A percentile compares a stretch with the other conserved stretches of the same genome.
These are phyloP conservation scores for Pythium brassicae DNA, from an alignment of 352 stramenopile species.

Conservation along the genomic window DNA sequence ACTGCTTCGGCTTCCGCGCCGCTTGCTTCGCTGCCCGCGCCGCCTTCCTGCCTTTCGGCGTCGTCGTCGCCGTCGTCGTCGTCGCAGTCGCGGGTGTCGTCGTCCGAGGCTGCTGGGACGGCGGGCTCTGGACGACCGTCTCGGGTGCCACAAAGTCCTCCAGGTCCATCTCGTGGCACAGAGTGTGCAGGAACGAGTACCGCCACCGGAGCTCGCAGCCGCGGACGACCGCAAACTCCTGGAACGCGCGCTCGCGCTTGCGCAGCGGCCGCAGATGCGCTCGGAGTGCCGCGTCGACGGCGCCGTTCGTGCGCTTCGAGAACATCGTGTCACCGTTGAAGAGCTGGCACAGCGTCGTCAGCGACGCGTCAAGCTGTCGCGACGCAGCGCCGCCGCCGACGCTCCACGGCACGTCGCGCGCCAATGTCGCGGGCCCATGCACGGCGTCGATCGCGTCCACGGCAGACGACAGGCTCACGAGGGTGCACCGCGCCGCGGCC, in stretches of 20 bases:
- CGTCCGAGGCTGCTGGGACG: neutral
- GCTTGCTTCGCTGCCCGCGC: neutral
- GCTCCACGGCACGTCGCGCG: neutral
- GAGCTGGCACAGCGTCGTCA: constrained; percentile 16
- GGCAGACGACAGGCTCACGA: constrained; percentile 1
- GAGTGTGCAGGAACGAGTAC: constrained; percentile 33
- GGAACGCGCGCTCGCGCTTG: constrained; percentile 6
- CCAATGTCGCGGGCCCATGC: neutral
- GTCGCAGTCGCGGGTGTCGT: constrained; percentile 4
- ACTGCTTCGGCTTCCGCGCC: too few species aligned
- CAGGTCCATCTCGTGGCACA: constrained; percentile 36
- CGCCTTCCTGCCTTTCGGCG: neutral
- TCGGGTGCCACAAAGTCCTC: neutral
- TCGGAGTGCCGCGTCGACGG: neutral
- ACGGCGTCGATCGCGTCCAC: neutral
- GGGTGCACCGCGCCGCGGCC: neutral
- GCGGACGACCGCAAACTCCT: constrained; percentile 5
- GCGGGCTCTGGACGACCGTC: too few species aligned
- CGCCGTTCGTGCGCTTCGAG: constrained; percentile 26
- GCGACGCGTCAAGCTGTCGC: neutral
- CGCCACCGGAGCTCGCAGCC: constrained; percentile 28
- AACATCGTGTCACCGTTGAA: constrained; percentile 37
- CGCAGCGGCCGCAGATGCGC: neutral
- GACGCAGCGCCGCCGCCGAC: neutral
- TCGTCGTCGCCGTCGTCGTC: constrained; percentile 3